Evolutionary conservation across 2,329 filamentous ascomycete species (phyloP), one percentile per base, ranked within the genome.

Genomic region (Pleoardoris graminearum): DNA sequence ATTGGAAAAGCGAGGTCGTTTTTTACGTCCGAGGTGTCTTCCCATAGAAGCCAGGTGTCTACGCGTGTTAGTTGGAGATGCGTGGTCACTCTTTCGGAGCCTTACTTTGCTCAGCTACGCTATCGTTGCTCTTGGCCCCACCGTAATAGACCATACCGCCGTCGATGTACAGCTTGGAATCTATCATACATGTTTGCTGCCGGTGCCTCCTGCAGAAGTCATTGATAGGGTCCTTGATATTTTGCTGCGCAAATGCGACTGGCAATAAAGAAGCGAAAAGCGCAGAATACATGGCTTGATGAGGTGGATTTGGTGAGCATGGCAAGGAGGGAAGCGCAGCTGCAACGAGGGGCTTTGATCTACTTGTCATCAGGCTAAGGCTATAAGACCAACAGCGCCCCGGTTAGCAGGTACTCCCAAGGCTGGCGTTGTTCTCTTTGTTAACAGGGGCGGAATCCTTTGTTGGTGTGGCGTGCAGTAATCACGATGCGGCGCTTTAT

Each of bases 141-240:
- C 57, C 59, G 32, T 79, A 85, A 59, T 83, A 80, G 21, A 85
- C 63, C 43, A 80, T 71, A 3, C 83, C 84, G 23, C 83, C 61
- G 57, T 86, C 82, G 39, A 86, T 81, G 62, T 82, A 86, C 19
- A 86, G 67, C 51, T 76, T 79, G 29, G 76, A 67, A 62, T 85
- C 82, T 39, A 87, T 76, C 2, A 85, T 73, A 7, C 83, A 76
- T 11, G 82, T 81, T 66, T 85, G 82, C 61, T 86, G 83, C 23
- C 78, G 79, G 62, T 57, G 54, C 19, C 57, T 55, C 8, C 59
- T 55, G 45, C 61, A 63, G 33, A 63, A 63, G 33, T 59, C 45
- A 7, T 57, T 46, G 22, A 60, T 45, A 2, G 61, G 61, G 35
- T 62, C 54, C 25, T 49, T 37, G 17, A 35, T 45, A 21, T 45